phyloP scores from a whole-genome alignment of 2,329 filamentous ascomycete species.

The Rhynchosporium graminicola region DNA sequence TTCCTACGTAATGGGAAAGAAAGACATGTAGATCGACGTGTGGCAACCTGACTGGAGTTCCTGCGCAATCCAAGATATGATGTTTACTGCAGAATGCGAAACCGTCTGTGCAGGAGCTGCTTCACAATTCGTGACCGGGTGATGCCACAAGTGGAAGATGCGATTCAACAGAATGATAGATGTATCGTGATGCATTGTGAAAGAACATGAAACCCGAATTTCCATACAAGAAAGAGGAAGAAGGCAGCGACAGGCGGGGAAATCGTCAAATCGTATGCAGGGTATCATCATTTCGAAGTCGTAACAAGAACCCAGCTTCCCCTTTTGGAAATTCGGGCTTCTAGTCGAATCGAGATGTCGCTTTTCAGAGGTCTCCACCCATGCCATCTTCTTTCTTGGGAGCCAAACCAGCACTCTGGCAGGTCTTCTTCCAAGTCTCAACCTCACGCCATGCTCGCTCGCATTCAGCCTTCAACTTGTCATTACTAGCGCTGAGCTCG shows the following conservation, averaged over 20 bases:
- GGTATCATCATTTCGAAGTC: constrained; percentile 38
- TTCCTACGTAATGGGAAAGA: constrained; percentile 20
- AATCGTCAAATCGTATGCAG: constrained; percentile 37
- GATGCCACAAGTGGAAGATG: not conserved
- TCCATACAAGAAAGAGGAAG: constrained; percentile 35
- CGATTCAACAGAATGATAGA: not conserved
- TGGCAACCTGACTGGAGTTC: not conserved
- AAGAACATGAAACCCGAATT: constrained; percentile 23
- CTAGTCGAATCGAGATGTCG: constrained; percentile 32
- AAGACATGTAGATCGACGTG: not conserved
- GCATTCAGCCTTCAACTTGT: constrained; percentile 81
- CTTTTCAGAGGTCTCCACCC: constrained; percentile 35
- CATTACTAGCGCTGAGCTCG: constrained; percentile 83
- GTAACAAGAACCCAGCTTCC: constrained; percentile 26
- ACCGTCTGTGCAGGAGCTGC: constrained; percentile 8
- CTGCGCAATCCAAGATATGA: not conserved
- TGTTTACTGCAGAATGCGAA: constrained; percentile 7
- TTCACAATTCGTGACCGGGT: not conserved
- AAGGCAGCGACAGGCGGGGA: constrained; percentile 31
- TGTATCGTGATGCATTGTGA: not conserved
- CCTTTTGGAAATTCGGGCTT: constrained; percentile 31
- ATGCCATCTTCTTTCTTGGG: constrained; percentile 46
- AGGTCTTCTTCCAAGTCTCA: constrained; percentile 75
- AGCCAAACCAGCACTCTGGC: constrained; percentile 59
- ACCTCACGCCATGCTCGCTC: constrained; percentile 76